Conservation (phyloP, 2,329 filamentous ascomycete species). For the Claviceps maximensis region DNA sequence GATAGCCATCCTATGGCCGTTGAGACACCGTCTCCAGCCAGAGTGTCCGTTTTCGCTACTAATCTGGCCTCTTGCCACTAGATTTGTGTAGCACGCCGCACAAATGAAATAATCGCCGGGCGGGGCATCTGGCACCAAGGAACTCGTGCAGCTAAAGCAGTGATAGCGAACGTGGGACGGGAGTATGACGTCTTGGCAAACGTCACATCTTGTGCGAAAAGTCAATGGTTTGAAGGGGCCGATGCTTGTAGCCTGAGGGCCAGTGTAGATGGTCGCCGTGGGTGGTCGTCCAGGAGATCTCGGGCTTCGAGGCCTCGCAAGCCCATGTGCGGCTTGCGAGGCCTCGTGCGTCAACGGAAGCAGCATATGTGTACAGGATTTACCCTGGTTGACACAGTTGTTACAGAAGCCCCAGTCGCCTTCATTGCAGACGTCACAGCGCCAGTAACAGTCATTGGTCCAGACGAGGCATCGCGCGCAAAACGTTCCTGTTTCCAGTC, state of each 20-base stretch:
- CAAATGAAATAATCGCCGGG: constrained; percentile 82
- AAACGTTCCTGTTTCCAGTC: constrained; percentile 70
- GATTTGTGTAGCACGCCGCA: constrained; percentile 57
- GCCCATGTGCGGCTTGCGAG: constrained; percentile 13
- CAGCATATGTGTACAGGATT: constrained; percentile 69
- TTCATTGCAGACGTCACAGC: constrained; percentile 74
- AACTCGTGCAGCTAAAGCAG: constrained; percentile 58
- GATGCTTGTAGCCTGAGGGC: constrained; percentile 30
- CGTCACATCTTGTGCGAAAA: constrained; percentile 65
- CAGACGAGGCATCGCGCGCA: constrained; percentile 63
- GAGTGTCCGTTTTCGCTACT: constrained; percentile 60
- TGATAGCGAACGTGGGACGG: constrained; percentile 61
- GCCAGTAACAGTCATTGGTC: constrained; percentile 80
- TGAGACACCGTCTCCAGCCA: constrained; percentile 74
- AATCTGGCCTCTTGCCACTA: constrained; percentile 52
- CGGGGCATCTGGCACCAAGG: constrained; percentile 29
- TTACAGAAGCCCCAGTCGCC: constrained; percentile 95
- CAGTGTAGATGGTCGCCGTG: constrained; percentile 34
- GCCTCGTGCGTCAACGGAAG: constrained; percentile 58
- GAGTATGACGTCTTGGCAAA: constrained; percentile 61
- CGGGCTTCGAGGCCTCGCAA: constrained; percentile 25
- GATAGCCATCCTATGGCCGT: constrained; percentile 73
- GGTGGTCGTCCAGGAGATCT: constrained; percentile 31
- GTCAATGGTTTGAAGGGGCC: constrained; percentile 53
- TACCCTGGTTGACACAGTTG: constrained; percentile 69